phyloP scores from a whole-genome alignment of 208 protist species.

The Endotrypanum monterogeii region DNA sequence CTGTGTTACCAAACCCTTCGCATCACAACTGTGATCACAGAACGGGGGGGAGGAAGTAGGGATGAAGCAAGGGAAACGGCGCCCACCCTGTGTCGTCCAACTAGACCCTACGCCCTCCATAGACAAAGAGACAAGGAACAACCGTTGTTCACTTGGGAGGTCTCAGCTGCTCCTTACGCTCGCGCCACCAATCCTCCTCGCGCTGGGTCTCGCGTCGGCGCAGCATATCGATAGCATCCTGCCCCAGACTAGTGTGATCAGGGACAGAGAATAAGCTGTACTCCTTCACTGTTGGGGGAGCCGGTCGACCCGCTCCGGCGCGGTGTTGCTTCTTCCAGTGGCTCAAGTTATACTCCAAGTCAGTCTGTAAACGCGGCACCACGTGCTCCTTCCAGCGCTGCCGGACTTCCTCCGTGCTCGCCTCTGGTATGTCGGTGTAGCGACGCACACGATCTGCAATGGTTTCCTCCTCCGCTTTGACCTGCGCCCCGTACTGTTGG shows the following conservation, averaged over 20 bases:
- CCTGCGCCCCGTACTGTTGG: constrained; percentile 70
- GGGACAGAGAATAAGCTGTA: constrained; percentile 82
- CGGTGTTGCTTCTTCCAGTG: constrained; percentile 68
- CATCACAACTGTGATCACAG: background rate
- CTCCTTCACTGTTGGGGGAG: constrained; percentile 50
- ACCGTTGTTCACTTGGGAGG: constrained; percentile 43
- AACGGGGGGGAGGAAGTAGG: background rate
- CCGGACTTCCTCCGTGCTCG: constrained; percentile 64
- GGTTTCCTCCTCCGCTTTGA: constrained; percentile 78
- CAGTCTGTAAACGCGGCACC: constrained; percentile 72
- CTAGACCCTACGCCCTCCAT: background rate
- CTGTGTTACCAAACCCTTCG: background rate
- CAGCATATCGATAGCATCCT: constrained; percentile 84
- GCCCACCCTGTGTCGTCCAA: background rate
- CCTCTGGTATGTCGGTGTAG: constrained; percentile 60
- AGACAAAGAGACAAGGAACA: background rate
- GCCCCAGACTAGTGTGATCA: constrained; percentile 65
- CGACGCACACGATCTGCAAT: constrained; percentile 51
- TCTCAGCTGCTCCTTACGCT: constrained; percentile 73
- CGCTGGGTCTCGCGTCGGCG: constrained; percentile 62
- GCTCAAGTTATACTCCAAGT: constrained; percentile 72
- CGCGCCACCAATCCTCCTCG: constrained; percentile 77
- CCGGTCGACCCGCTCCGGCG: constrained; percentile 29
- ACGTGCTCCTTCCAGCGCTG: constrained; percentile 79
- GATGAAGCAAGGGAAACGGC: background rate